These are phyloP conservation scores for Aspergillus bridgeri DNA, from an alignment of 495 filamentous ascomycete genomes.

Conservation along the genomic window DNA sequence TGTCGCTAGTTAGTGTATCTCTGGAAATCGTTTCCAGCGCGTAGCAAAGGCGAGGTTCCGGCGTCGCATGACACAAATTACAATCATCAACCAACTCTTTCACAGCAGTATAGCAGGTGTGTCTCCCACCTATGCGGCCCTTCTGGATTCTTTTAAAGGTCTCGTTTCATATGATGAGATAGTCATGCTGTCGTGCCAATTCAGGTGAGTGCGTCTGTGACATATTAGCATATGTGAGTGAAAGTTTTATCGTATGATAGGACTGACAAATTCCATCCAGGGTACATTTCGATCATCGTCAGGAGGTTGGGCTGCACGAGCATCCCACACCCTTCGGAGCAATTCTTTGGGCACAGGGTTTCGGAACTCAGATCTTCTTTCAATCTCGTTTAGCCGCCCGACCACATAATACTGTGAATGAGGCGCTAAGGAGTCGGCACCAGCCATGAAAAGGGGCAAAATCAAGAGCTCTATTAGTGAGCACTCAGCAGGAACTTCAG, in stretches of 20 bases:
- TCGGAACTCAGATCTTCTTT: constrained; percentile 30
- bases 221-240: not conserved
- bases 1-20: no score
- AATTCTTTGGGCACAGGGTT: constrained; percentile 24
- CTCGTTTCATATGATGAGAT: constrained; percentile 16
- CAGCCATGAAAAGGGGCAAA: constrained; percentile 38
- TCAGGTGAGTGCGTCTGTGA: constrained; percentile 18
- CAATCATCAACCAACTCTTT: not conserved
- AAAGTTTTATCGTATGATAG: not conserved
- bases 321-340: constrained; percentile 34
- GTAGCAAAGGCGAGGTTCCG: not conserved
- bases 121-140: not conserved
- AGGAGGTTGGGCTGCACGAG: constrained; percentile 22
- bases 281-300: constrained; percentile 30
- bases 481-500: constrained; percentile 27
- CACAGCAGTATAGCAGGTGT: not conserved
- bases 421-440: constrained; percentile 29
- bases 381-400: constrained; percentile 26
- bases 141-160: not conserved
- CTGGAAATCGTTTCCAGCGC: no score
- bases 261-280: constrained; percentile 38
- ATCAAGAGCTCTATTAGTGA: constrained; percentile 31
- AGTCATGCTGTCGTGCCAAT: constrained; percentile 21
- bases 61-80: not conserved
- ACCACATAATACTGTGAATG: constrained; percentile 36